Base-by-base conservation (phyloP, 257 asterid species). In the Linderniella brevidens region DNA sequence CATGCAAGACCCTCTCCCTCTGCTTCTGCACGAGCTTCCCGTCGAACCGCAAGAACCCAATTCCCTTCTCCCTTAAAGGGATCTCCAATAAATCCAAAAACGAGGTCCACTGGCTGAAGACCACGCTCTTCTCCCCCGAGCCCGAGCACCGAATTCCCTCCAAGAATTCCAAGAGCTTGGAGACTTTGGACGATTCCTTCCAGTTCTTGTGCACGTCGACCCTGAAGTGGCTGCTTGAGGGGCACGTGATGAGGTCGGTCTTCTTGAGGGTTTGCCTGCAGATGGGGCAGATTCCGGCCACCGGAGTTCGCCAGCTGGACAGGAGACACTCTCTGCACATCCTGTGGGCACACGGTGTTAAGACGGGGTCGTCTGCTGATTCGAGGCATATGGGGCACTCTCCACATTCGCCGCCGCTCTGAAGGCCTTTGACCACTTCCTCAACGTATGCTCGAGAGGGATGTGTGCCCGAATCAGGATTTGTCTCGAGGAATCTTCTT, bases 31-130 rank as follows among this genome's bases (percentile, higher is more conserved):
- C 80, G 52, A 88, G 70, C 48, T 88, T 88, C 64, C 98, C 98
- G 70, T 88, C 97, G 50, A 88, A 61, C 55, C 98, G 88, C 65
- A 88, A 79, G 63, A 80, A 88, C 46, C 73, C 36, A 58, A 88
- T 74, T 41, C 59, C 63, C 58, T 60, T 59, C 82, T 95, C 80
- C 72, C 52, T 66, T 42, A 87, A 82, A 67, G 95, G 90, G 76
- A 88, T 74, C 74, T 88, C 86, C 77, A 88, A 37, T 29, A 88
- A 77, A 66, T 88, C 98, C 68, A 84, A 63, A 66, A 88, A 88
- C 54, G 95, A 88, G 59, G 98, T 84, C 98, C 98, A 88, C 64
- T 88, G 98, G 63, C 98, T 88, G 70, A 88, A 84, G 58, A 88
- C 77, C 18, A 88, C 78, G 63, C 98, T 88, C 65, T 88, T 88